phyloP scores from a whole-genome alignment of 768 basidiomycete species.

The Lentinula sp. region DNA sequence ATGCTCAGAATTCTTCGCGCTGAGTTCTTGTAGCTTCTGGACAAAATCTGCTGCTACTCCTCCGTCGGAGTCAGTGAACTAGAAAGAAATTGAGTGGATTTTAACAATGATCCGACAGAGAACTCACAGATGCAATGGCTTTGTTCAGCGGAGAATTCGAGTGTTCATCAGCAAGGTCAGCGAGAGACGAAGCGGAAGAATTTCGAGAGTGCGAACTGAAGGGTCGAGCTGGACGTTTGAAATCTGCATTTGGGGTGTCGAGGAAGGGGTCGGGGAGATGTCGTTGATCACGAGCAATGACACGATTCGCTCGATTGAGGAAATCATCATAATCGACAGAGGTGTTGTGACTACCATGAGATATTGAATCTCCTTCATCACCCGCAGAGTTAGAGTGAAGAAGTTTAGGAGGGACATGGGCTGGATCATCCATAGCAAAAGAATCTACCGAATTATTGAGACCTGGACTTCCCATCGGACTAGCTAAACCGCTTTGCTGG shows the following conservation, averaged over 20 bases:
- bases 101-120: neutral
- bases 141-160: conserved; percentile 88
- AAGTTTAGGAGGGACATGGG: conserved; percentile 6
- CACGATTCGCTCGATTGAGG: conserved; percentile 77
- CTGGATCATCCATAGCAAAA: conserved; percentile 1
- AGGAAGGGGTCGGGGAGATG: conserved; percentile 85
- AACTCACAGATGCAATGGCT: conserved; percentile 65
- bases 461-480: conserved; percentile 34
- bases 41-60: conserved; percentile 90
- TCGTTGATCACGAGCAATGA: conserved; percentile 75
- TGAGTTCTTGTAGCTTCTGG: conserved; percentile 73
- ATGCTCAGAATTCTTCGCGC: conserved; percentile 82
- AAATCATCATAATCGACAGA: conserved; percentile 63
- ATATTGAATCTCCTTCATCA: neutral
- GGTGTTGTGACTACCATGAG: conserved; percentile 10
- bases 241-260: conserved; percentile 39
- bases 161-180: conserved; percentile 90
- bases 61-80: conserved; percentile 94
- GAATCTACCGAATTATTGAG: neutral
- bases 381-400: conserved; percentile 12
- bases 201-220: conserved; percentile 79
- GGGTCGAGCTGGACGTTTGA: conserved; percentile 51
- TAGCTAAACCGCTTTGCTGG: neutral
- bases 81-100: conserved; percentile 3
- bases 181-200: conserved; percentile 87